Percentiles rank a stretch among this genome's conserved stretches.
Conservation (phyloP, 2,329 filamentous ascomycete species). For the Botrytis elliptica region DNA sequence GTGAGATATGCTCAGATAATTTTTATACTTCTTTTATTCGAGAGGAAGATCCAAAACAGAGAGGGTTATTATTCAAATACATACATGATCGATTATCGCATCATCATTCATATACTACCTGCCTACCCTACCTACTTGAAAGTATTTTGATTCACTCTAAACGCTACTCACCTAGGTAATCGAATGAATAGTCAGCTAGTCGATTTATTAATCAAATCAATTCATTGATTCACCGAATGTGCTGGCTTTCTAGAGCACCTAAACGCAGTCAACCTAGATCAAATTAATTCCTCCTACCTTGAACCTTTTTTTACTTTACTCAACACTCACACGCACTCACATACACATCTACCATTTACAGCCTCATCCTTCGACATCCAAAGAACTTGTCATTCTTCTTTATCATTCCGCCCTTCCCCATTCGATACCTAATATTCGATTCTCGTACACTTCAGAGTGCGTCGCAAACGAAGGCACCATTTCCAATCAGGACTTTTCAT, state of each 20-base stretch:
- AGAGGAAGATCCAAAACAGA: neutral
- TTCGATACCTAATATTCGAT: slow-evolving; percentile 7
- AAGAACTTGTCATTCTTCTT: slow-evolving; percentile 18
- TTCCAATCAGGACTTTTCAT: slow-evolving; percentile 28
- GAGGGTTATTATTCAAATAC: too few relatives aligned
- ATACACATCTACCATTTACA: neutral
- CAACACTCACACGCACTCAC: neutral
- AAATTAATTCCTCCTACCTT: slow-evolving; percentile 1
- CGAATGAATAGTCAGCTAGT: neutral
- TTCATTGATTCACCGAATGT: slow-evolving; percentile 21
- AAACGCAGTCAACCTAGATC: slow-evolving; percentile 20
- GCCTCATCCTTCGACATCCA: slow-evolving; percentile 22
- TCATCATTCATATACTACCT: neutral
- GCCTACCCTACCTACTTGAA: neutral
- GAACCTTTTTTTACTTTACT: neutral
- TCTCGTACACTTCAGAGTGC: slow-evolving; percentile 26
- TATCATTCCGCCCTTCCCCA: neutral
- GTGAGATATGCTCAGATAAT: neutral
- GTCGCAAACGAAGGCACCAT: slow-evolving; percentile 33
- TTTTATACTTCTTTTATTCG: neutral
- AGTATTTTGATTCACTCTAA: neutral
- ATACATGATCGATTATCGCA: neutral
- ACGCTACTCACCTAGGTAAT: neutral
- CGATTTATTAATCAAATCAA: neutral
- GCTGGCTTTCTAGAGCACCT: slow-evolving; percentile 22